Evolutionary conservation across 2,329 filamentous ascomycete genomes (phyloP).

Genomic region (Aspergillus chevalieri): DNA sequence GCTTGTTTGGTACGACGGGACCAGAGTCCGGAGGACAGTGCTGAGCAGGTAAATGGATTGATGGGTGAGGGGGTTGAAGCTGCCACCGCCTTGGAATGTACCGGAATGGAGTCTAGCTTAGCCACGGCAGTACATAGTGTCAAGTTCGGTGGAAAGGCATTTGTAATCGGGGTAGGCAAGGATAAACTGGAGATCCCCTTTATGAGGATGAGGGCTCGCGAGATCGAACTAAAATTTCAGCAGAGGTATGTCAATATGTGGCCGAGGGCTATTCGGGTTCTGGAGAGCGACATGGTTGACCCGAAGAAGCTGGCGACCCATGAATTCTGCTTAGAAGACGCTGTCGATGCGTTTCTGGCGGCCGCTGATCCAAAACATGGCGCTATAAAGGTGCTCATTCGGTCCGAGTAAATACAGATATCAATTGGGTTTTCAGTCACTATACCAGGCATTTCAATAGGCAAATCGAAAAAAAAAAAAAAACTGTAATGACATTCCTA

Average conservation of each 20-base stretch:
- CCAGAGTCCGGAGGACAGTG: constrained; percentile 61
- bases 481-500: too few relatives aligned
- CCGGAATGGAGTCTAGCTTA: constrained; percentile 86
- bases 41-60: constrained; percentile 59
- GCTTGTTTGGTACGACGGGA: constrained; percentile 55
- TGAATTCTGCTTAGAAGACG: constrained; percentile 77
- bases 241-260: constrained; percentile 96
- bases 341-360: constrained; percentile 81
- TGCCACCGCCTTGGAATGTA: constrained; percentile 76
- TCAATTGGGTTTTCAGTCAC: too few relatives aligned
- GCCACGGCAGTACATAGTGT: constrained; percentile 77
- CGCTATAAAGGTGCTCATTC: constrained; percentile 71
- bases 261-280: constrained; percentile 83
- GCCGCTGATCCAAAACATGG: constrained; percentile 82
- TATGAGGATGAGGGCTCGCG: constrained; percentile 82
- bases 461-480: too few relatives aligned
- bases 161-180: constrained; percentile 91
- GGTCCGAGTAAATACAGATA: too few relatives aligned
- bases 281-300: constrained; percentile 78
- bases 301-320: constrained; percentile 81
- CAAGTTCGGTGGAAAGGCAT: constrained; percentile 95
- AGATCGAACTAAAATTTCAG: constrained; percentile 93
- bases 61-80: constrained; percentile 51
- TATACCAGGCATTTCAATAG: too few relatives aligned
- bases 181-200: constrained; percentile 95